A percentile compares a stretch with the other conserved stretches of the same genome.
Evolutionary conservation across 2,329 filamentous ascomycete genomes (phyloP).

Genomic region (Alternaria sp.): DNA sequence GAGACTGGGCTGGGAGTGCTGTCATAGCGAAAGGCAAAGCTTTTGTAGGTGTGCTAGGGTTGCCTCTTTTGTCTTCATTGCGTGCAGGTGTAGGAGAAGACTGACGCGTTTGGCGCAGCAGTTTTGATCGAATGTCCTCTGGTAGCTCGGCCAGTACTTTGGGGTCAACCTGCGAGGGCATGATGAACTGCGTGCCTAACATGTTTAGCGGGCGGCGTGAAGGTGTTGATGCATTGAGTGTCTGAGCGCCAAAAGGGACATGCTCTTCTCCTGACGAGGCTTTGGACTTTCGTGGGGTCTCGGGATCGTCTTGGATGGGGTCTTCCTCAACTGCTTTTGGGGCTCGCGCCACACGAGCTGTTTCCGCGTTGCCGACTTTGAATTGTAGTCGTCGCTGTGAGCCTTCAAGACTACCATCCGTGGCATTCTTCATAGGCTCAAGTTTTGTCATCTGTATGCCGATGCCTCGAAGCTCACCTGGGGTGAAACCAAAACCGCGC

Average conservation of each 20-base stretch:
- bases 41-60: conserved; percentile 24
- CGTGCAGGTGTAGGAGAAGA: conserved; percentile 36
- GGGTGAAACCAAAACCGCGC: conserved; percentile 80
- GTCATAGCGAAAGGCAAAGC: conserved; percentile 37
- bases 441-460: conserved; percentile 94
- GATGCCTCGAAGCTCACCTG: conserved; percentile 90
- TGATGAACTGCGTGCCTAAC: conserved; percentile 86
- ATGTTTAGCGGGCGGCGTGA: conserved; percentile 76
- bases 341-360: conserved; percentile 31
- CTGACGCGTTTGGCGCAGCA: conserved; percentile 57
- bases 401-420: conserved; percentile 64
- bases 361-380: conserved; percentile 57
- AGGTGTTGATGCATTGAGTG: conserved; percentile 54
- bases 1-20: conserved; percentile 68
- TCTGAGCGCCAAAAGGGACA: conserved; percentile 46
- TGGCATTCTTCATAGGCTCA: conserved; percentile 72
- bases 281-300: conserved; percentile 48
- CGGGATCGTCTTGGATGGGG: conserved; percentile 56
- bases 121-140: conserved; percentile 77
- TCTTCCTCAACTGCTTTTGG: conserved; percentile 41
- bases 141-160: conserved; percentile 84
- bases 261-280: conserved; percentile 33
- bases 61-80: background rate
- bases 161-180: conserved; percentile 83
- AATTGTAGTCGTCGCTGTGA: conserved; percentile 84